Conservation (phyloP, 192 early-diverging fungal species). For the Coemansia brasiliensis region DNA sequence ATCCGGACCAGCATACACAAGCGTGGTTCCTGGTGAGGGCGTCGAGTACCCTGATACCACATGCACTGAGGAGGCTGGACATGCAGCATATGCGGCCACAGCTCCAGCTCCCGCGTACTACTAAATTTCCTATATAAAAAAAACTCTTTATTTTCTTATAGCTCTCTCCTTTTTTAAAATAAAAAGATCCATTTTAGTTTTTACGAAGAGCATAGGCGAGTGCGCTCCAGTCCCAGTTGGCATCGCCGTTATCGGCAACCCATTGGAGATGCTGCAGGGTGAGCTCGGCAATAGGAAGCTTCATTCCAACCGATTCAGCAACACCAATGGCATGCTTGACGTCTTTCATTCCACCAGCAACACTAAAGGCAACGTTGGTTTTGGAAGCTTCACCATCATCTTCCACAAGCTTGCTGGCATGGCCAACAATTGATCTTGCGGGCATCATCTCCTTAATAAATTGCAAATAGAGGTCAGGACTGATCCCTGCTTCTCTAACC, state of each 20-base stretch:
- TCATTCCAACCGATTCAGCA: conserved; percentile 27
- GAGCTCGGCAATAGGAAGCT: conserved; percentile 36
- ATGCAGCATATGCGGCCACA: conserved; percentile 7
- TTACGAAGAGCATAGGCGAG: conserved; percentile 40
- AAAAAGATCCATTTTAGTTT: not conserved
- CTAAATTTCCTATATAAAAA: not conserved
- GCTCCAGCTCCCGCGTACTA: conserved; percentile 14
- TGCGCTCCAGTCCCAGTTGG: conserved; percentile 44
- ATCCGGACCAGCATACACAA: not conserved
- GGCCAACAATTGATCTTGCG: conserved; percentile 43
- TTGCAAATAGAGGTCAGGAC: conserved; percentile 54
- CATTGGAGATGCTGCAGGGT: conserved; percentile 35
- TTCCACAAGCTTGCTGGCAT: conserved; percentile 45
- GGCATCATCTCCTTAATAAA: conserved; percentile 60
- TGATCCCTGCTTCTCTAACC: conserved; percentile 56
- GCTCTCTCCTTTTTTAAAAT: conserved; percentile 9
- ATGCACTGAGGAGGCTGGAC: conserved; percentile 20
- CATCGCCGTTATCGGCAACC: conserved; percentile 32
- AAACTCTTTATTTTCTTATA: not conserved
- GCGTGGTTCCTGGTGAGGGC: not conserved
- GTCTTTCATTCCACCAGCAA: conserved; percentile 42
- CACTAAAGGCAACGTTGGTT: conserved; percentile 34
- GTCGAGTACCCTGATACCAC: conserved; percentile 29
- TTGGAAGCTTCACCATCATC: conserved; percentile 32
- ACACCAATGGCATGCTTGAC: conserved; percentile 40